Base-by-base conservation (phyloP, 768 basidiomycete genomes). In the Tricholomella constricta region DNA sequence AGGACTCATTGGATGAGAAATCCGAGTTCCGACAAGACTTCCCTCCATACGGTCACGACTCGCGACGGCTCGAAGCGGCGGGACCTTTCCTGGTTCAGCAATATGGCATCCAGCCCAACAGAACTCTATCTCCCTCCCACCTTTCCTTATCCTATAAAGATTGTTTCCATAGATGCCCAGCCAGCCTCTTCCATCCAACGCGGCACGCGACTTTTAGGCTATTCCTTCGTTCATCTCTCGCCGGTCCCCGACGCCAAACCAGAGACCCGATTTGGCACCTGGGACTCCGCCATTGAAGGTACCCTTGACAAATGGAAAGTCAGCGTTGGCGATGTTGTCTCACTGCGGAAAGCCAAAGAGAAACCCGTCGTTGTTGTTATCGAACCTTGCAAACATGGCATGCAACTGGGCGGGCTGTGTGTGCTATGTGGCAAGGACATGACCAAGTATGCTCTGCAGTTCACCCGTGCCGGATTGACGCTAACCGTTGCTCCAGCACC, bases 341-440 rank as follows among this genome's bases (percentile, higher is more conserved):
- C 85, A 14, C 67, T 72, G 34, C 76, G 79, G 48, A 78, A 72
- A 61, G 86, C 88, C 10, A 81, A 76, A 53, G 81, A 83, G 38
- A 79, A 71, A 36, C 78, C 85, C 3, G 84, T 82, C 52, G 74
- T 94, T 20, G 70, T 81, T 32, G 75, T 98, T 57, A 72, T 83
- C 41, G 95, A 98, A 69, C 91, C 94, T n/a, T 99, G 96, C 74
- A 94, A 92, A 52, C 96, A 99, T 71, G 91, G 91, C 54, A 86
- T 96, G 62, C 95, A 98, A 68, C 76, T 96, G 45, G 85, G 87
- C 36, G 96, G 96, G 1, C 77, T 99, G 44, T 99, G 96, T 66
- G 93, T 91, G 1, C 69, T 97, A 26, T 99, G 96, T 65, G 96
- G 94, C 32, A 94, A 91, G 74, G 95, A 99, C 61, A 88, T 98